These are phyloP conservation scores for Boletus pseudopeckii DNA, from an alignment of 768 basidiomycete species.

Conservation along the genomic window DNA sequence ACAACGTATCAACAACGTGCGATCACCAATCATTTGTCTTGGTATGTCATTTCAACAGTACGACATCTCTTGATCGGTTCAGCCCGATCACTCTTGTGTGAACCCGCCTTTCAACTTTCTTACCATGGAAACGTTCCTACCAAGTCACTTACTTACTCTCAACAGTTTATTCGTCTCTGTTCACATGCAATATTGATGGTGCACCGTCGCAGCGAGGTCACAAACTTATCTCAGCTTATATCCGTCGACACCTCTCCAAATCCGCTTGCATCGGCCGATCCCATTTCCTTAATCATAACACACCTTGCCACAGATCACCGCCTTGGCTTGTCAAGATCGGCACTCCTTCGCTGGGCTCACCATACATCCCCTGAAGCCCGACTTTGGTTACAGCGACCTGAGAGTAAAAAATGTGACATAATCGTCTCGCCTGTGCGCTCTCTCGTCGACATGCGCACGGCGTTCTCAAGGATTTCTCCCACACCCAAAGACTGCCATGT, in stretches of 20 bases:
- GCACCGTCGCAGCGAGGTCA: conserved; percentile 18
- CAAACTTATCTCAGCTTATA: conserved; percentile 15
- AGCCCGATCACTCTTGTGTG: conserved; percentile 12
- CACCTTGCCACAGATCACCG: conserved; percentile 9
- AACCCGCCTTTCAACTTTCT: conserved; percentile 16
- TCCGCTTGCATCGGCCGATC: conserved; percentile 16
- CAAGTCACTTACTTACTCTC: conserved; percentile 3
- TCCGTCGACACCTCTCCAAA: conserved; percentile 20
- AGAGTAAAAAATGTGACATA: conserved; percentile 22
- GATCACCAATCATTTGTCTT: conserved; percentile 25
- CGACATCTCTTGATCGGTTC: conserved; percentile 27
- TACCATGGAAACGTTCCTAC: conserved; percentile 29
- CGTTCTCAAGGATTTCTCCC: conserved; percentile 25
- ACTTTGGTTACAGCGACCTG: not conserved
- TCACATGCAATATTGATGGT: conserved; percentile 9
- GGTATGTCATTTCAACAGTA: conserved; percentile 23
- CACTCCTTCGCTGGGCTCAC: conserved; percentile 10
- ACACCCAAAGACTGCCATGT: conserved; percentile 23
- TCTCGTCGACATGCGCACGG: conserved; percentile 27
- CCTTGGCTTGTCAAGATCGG: conserved; percentile 1
- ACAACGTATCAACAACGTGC: conserved; percentile 26
- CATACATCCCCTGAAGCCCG: not conserved
- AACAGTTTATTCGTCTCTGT: too few species aligned
- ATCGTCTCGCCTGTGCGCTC: conserved; percentile 14
- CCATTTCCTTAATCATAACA: conserved; percentile 8